Percentiles rank a stretch among this genome's conserved stretches.
Evolutionary conservation across 2,329 filamentous ascomycete genomes (phyloP).

Genomic region (Ophiostoma ulmi): DNA sequence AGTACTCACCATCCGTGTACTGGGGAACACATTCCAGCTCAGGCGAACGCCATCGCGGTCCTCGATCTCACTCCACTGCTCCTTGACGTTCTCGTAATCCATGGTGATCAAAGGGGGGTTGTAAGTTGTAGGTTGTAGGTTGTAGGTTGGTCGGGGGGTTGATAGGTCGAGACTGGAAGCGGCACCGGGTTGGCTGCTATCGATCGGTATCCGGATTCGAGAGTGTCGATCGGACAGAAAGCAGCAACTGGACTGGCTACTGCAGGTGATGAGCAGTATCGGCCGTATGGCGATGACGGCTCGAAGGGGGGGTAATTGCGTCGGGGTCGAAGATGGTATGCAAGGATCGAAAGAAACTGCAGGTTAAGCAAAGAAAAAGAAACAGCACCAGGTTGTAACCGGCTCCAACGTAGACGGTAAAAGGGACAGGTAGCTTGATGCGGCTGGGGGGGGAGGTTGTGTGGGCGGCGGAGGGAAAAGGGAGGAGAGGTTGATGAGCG

Average conservation of each 20-base stretch:
- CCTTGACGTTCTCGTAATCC: slow-evolving; percentile 91
- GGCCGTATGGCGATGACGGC: background rate
- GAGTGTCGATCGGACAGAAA: background rate
- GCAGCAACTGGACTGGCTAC: background rate
- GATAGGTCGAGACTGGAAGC: background rate
- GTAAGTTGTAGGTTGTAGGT: background rate
- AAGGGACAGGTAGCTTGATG: slow-evolving; percentile 21
- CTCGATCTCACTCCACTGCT: slow-evolving; percentile 94
- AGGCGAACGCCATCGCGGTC: slow-evolving; percentile 92
- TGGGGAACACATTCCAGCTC: slow-evolving; percentile 98
- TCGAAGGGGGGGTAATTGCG: background rate
- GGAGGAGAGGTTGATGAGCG: slow-evolving; percentile 17
- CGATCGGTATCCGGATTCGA: background rate
- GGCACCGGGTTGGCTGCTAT: background rate
- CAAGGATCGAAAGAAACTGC: background rate
- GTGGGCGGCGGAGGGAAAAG: slow-evolving; percentile 17
- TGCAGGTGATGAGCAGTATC: background rate
- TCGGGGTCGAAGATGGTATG: background rate
- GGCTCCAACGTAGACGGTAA: slow-evolving; percentile 14
- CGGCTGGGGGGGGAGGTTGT: slow-evolving; percentile 6
- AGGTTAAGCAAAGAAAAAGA: too few relatives aligned
- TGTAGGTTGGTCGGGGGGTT: background rate
- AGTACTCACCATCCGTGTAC: slow-evolving; percentile 78
- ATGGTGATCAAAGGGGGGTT: slow-evolving; percentile 43
- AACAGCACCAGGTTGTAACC: slow-evolving; percentile 14